Evolutionary conservation across 2,329 filamentous ascomycete genomes (phyloP).

Genomic region (Stromatinia cepivora): DNA sequence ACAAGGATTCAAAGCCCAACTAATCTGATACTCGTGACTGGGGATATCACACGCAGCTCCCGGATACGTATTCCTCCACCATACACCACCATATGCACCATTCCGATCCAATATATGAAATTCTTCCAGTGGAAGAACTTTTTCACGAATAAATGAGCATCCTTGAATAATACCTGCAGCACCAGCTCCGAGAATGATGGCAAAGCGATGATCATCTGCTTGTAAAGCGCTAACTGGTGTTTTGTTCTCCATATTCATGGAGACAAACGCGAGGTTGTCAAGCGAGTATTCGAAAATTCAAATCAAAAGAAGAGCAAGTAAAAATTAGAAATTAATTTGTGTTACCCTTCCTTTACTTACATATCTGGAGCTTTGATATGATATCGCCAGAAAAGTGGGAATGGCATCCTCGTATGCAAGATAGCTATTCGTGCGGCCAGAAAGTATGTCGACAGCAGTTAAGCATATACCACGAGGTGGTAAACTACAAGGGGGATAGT

Average conservation of each 20-base stretch:
- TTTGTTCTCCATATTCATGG: background rate
- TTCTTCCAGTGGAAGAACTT: constrained; percentile 3
- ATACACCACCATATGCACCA: constrained; percentile 6
- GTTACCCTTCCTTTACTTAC: background rate
- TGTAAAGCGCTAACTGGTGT: background rate
- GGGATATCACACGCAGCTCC: constrained; percentile 17
- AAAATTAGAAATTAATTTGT: too few relatives aligned
- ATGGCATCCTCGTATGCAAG: too few relatives aligned
- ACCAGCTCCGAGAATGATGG: background rate
- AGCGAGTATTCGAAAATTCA: too few relatives aligned
- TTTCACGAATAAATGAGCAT: constrained; percentile 11
- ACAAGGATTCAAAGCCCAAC: constrained; percentile 16
- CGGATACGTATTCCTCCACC: constrained; percentile 16
- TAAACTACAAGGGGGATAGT: background rate
- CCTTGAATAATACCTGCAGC: constrained; percentile 16
- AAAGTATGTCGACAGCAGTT: background rate
- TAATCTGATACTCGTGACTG: constrained; percentile 14
- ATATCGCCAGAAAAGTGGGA: too few relatives aligned
- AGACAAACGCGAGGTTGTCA: too few relatives aligned
- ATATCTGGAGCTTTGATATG: too few relatives aligned
- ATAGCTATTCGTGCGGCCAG: background rate
- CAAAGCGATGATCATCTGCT: constrained; percentile 10
- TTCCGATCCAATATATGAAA: constrained; percentile 14
- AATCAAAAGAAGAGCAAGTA: too few relatives aligned
- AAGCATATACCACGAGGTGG: background rate